Percentiles rank a stretch among this genome's conserved stretches.
phyloP scores from a whole-genome alignment of 192 early-diverging fungal species.

The Spizellomyces sp. region DNA sequence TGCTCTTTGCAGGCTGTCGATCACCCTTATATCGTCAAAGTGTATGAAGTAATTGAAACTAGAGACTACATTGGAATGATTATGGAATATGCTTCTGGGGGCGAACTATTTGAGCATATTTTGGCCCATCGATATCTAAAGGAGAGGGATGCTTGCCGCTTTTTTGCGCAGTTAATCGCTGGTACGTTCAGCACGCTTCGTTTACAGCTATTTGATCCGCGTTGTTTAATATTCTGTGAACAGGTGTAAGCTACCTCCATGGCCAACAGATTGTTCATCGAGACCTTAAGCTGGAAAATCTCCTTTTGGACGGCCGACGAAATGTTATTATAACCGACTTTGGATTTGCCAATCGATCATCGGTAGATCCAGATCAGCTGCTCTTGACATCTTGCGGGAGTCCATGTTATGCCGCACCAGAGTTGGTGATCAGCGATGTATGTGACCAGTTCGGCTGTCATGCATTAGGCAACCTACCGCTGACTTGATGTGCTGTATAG shows the following conservation, averaged over 20 bases:
- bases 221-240: not conserved
- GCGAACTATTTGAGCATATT: constrained; percentile 98
- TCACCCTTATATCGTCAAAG: constrained; percentile 71
- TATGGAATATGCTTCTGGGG: constrained; percentile 94
- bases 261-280: constrained; percentile 80
- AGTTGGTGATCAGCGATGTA: constrained; percentile 90
- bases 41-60: constrained; percentile 95
- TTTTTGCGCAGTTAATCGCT: constrained; percentile 92
- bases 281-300: constrained; percentile 95
- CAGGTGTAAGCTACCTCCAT: constrained; percentile 92
- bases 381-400: constrained; percentile 96
- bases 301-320: constrained; percentile 87
- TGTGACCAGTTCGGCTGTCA: too few relatives aligned
- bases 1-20: constrained; percentile 67
- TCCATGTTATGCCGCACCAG: constrained; percentile 98
- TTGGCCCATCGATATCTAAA: constrained; percentile 90
- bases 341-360: constrained; percentile 95
- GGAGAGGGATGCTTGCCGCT: constrained; percentile 84
- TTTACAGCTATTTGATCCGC: constrained; percentile 3
- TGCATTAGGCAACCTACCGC: constrained; percentile 18
- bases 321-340: constrained; percentile 98
- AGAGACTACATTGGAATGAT: constrained; percentile 96
- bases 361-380: constrained; percentile 58
- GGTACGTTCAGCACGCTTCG: not conserved
- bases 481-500: too few relatives aligned